phyloP scores from a whole-genome alignment of 257 asterid genomes.

The Paraleonurus japonicus region DNA sequence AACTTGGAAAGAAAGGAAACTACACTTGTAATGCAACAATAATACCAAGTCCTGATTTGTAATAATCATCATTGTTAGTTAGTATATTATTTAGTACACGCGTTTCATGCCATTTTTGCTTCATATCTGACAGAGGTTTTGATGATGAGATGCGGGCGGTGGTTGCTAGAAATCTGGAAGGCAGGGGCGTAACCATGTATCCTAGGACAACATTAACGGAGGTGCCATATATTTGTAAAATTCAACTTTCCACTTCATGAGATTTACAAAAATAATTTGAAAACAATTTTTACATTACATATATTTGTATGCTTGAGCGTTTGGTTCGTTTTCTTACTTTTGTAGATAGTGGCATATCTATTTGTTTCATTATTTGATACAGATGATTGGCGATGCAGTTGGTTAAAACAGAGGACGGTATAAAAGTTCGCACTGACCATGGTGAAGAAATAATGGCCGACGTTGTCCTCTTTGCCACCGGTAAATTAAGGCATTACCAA shows the following conservation, averaged over 20 bases:
- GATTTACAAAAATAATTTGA: neutral
- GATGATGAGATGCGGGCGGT: slow-evolving; percentile 95
- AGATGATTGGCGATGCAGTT: slow-evolving; percentile 49
- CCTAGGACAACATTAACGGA: slow-evolving; percentile 75
- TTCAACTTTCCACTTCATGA: slow-evolving; percentile 2
- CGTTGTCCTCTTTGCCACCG: slow-evolving; percentile 96
- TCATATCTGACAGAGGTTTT: slow-evolving; percentile 62
- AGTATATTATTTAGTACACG: neutral
- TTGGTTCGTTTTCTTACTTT: slow-evolving; percentile 8
- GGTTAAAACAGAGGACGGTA: slow-evolving; percentile 71
- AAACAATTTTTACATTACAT: neutral
- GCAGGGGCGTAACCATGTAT: slow-evolving; percentile 87
- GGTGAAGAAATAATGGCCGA: slow-evolving; percentile 86
- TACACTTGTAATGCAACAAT: neutral
- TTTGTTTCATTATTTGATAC: slow-evolving; percentile 17
- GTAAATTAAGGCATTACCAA: slow-evolving; percentile 50
- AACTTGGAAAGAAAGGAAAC: neutral
- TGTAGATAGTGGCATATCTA: neutral
- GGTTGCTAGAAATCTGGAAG: slow-evolving; percentile 95
- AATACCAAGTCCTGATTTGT: neutral
- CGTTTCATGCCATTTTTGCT: slow-evolving; percentile 6
- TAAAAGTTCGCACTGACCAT: slow-evolving; percentile 68
- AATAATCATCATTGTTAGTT: slow-evolving; percentile 2
- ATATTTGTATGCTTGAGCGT: slow-evolving; percentile 2
- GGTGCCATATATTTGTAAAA: slow-evolving; percentile 42